Base-by-base conservation (phyloP, 441 rosid species). In the Adansonia grandidieri region DNA sequence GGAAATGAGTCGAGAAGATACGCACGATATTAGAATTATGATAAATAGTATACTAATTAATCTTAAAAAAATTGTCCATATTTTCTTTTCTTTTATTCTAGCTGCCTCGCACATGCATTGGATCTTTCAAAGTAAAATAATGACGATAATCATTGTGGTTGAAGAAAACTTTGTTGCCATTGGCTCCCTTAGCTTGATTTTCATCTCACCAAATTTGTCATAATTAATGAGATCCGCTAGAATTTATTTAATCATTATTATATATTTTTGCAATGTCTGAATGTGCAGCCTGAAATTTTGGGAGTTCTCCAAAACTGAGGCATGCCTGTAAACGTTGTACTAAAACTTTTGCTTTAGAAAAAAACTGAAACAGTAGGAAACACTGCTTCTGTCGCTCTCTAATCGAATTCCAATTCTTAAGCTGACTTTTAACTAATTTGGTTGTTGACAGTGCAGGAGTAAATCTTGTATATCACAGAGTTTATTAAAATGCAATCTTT, bases 251-350 rank as follows among this genome's bases (percentile, higher is more conserved):
- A n/a, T 75, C n/a, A 40, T 20, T n/a, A 40, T 37, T 1, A 4
- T 66, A 66, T 2, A 66, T 57, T 7, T 37, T 66, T 66, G 14
- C 71, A 3, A 15, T 74, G 68, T 11, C 10, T 60, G 15, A 40
- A 54, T 45, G 11, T 37, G 58, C 50, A 70, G 64, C 79, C 81
- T 75, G 76, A 71, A 80, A 66, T 65, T 28, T 28, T 32, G 61
- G 78, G 76, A 73, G 45, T 2, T 1, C 56, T 24, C 47, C n/a
- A 24, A 73, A 71, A 73, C 6, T 62, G 17, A 5, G 61, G 48
- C 1, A 2, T 5, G 17, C 37, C 80, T 15, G 28, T 47, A 57
- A 57, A 22, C 20, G 37, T 22, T 22, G 11, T 1, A 61, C 3
- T 7, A 20, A 60, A n/a, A 13, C 64, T 20, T 58, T 8, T 8